Base-by-base conservation (phyloP, 2,329 filamentous ascomycete species). In the Chaetomiaceae sp. region DNA sequence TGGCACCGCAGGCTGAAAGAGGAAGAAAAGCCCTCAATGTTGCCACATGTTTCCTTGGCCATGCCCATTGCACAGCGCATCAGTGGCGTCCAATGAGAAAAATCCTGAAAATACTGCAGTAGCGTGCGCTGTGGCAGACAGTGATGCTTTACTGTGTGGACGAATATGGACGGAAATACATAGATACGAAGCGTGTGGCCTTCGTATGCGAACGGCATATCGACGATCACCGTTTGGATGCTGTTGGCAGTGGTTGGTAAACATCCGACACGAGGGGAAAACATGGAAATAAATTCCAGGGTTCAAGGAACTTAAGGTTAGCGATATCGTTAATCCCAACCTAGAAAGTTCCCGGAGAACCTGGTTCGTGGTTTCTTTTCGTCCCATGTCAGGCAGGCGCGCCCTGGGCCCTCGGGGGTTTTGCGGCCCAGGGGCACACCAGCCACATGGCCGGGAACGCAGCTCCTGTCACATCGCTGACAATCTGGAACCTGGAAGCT, bases 81-180 rank as follows among this genome's bases (percentile, higher is more conserved):
- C 21, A 27, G 43, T 48, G 47, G 39, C 50, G 42, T 41, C 50
- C 54, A 56, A 56, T 56, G 33, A 27, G 44, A 47, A 13, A n/a
- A 21, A 21, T n/a, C 21, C 21, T 33, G 25, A 27, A n/a, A n/a
- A n/a, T n/a, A n/a, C n/a, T n/a, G n/a, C n/a, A n/a, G n/a, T n/a
- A n/a, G n/a, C n/a, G n/a, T n/a, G n/a, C n/a, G n/a, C n/a, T n/a
- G n/a, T n/a, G n/a, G n/a, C n/a, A n/a, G n/a, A n/a, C n/a, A n/a
- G n/a, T n/a, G n/a, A n/a, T n/a, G n/a, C n/a, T n/a, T n/a, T n/a
- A n/a, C n/a, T n/a, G n/a, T n/a, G n/a, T n/a, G n/a, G n/a, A n/a
- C n/a, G n/a, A n/a, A n/a, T n/a, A n/a, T n/a, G n/a, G n/a, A n/a
- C n/a, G n/a, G n/a, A n/a, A n/a, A n/a, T n/a, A n/a, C n/a, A n/a